Percentiles rank a stretch among this genome's conserved stretches.
Conservation (phyloP, 306 rosid species). For the Dryas octopetala region DNA sequence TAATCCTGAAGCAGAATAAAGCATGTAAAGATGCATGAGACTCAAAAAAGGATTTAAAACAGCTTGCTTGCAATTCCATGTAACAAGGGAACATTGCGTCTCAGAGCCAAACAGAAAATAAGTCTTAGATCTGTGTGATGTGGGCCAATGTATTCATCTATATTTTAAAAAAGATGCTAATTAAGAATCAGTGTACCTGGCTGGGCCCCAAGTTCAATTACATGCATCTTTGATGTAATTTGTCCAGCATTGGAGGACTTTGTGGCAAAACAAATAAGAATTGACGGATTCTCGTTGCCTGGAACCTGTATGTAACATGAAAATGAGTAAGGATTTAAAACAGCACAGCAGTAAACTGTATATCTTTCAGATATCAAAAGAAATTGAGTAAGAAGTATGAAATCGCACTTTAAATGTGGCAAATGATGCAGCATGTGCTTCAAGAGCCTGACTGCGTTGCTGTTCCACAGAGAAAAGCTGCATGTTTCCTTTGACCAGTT, state of each 20-base stretch:
- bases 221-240: slow-evolving; percentile 73
- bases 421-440: slow-evolving; percentile 89
- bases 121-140: not conserved
- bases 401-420: slow-evolving; percentile 57
- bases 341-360: slow-evolving; percentile 19
- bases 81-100: not conserved
- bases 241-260: slow-evolving; percentile 75
- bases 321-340: slow-evolving; percentile 15
- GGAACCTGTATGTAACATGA: slow-evolving; percentile 47
- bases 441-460: slow-evolving; percentile 87
- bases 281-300: slow-evolving; percentile 72
- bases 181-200: slow-evolving; percentile 49
- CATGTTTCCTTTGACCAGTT: slow-evolving; percentile 83
- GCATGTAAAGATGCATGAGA: slow-evolving; percentile 9
- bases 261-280: slow-evolving; percentile 72
- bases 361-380: slow-evolving; percentile 15
- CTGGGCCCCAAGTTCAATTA: slow-evolving; percentile 86
- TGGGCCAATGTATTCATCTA: not conserved
- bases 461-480: slow-evolving; percentile 82
- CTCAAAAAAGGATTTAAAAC: not conserved
- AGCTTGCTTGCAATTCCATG: not conserved
- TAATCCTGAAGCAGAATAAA: slow-evolving; percentile 8
- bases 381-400: slow-evolving; percentile 17
- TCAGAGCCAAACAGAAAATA: not conserved
- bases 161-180: not conserved